phyloP scores from a whole-genome alignment of 352 stramenopile genomes.

The Thraustochytrium striatum region DNA sequence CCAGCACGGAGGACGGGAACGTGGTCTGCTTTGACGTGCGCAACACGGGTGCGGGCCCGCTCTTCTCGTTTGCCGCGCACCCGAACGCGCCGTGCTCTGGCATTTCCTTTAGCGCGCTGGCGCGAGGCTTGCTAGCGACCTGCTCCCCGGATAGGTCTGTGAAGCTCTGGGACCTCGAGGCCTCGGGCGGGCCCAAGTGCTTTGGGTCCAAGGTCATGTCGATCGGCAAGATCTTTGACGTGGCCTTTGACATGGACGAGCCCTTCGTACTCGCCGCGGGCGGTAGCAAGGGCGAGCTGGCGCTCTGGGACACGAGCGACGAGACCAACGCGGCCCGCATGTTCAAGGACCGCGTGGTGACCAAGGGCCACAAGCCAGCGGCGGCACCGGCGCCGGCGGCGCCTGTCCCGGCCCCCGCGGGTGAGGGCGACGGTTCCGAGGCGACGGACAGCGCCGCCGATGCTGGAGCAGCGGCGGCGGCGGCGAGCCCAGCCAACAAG shows the following conservation, averaged over 20 bases:
- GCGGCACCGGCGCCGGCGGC: not conserved
- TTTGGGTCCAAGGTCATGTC: conserved; percentile 85
- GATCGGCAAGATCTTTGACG: conserved; percentile 80
- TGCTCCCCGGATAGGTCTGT: conserved; percentile 95
- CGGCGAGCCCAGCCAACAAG: not conserved
- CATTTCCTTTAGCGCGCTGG: conserved; percentile 74
- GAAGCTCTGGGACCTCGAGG: conserved; percentile 89
- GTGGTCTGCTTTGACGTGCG: conserved; percentile 90
- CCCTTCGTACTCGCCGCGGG: conserved; percentile 80
- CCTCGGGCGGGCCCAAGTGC: conserved; percentile 66
- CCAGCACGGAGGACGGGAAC: conserved; percentile 86
- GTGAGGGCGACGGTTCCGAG: not conserved
- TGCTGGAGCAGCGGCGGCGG: not conserved
- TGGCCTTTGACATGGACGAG: conserved; percentile 78
- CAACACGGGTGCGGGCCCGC: conserved; percentile 72
- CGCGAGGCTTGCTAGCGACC: conserved; percentile 88
- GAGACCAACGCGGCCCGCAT: conserved; percentile 15
- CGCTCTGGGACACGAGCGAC: conserved; percentile 51
- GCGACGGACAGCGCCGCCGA: not conserved
- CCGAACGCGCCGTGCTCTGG: conserved; percentile 65
- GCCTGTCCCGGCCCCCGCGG: not conserved
- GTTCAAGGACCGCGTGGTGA: conserved; percentile 21
- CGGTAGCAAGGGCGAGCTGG: conserved; percentile 61
- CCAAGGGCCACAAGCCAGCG: not conserved
- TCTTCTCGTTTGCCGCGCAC: conserved; percentile 88